Evolutionary conservation across 495 filamentous ascomycete species (phyloP), one percentile per base, ranked within the genome.

Genomic region (Bombardia bombarda): DNA sequence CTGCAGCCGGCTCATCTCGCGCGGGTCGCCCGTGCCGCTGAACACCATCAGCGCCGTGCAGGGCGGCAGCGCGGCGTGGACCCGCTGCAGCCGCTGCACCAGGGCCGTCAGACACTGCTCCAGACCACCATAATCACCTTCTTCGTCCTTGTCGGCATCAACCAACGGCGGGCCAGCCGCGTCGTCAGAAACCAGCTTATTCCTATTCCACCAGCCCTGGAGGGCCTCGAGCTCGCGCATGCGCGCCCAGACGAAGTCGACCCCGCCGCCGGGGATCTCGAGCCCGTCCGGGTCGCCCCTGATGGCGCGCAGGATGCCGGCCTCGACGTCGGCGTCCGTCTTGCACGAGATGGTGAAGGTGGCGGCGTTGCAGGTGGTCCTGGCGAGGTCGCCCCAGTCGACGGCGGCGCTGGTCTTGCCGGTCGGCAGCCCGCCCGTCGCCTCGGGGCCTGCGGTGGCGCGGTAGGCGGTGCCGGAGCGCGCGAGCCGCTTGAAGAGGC

Each of bases 31-130:
- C 0, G 83, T 88, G 7, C 92, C 92, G 40, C 80, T 84, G 63
- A 92, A 89, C 9, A 98, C 81, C 3, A 98, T 75, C 39, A 97
- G 79, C 0, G 87, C 80, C 1, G 93, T 95, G 53, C 87, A 90
- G 0, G 76, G 74, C 0, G 92, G 89, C 3, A 97, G 68, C 3
- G 77, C 71, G 4, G 83, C 79, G 62, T 90, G 80, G 47, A 97
- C 78, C 17, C 67, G 65, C 32, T 75, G 66, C 43, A 98, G 80
- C 19, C 82, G 70, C 13, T 65, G 55, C 3, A 59, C 45, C 17
- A 78, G 62, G 7, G 72, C 62, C 5, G 60, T 51, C 1, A 73
- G 72, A 30, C 61, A 66, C 1, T 32, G 67, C 28, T 79, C 79
- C 19, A 74, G 68, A 16, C 1, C 12, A 9, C 20, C 33, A 14